Conservation (phyloP, 2,329 filamentous ascomycete species). For the Nemania diffusa region DNA sequence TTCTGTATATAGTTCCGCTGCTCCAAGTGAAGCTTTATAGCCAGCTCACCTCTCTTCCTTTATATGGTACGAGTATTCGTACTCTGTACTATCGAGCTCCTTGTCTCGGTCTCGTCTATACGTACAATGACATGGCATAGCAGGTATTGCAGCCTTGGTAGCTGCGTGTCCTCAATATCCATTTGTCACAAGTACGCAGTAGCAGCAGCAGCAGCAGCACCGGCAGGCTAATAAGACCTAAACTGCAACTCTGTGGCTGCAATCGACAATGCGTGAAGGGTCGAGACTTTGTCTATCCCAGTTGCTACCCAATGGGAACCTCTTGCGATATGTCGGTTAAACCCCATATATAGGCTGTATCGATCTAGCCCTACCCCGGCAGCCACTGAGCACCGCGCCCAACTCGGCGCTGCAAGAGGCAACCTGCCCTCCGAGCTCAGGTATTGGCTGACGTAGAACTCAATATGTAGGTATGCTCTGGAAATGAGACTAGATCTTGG, state of each 20-base stretch:
- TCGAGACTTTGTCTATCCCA: constrained; percentile 21
- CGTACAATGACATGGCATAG: background rate
- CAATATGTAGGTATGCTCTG: too few relatives aligned
- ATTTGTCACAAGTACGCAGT: too few relatives aligned
- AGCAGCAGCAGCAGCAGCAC: too few relatives aligned
- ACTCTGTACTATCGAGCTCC: background rate
- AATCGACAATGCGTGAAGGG: constrained; percentile 20
- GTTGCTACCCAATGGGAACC: constrained; percentile 26
- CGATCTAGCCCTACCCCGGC: constrained; percentile 24
- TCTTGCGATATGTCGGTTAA: constrained; percentile 23
- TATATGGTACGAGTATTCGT: background rate
- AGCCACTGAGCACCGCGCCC: constrained; percentile 23
- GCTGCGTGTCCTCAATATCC: constrained; percentile 21
- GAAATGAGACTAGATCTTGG: constrained; percentile 22
- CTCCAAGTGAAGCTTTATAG: constrained; percentile 2
- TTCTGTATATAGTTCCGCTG: too few relatives aligned
- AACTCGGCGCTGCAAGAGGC: constrained; percentile 19
- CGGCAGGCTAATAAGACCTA: constrained; percentile 19
- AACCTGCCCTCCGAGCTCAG: constrained; percentile 21
- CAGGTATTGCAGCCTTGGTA: background rate
- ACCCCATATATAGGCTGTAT: constrained; percentile 31
- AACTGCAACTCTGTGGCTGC: constrained; percentile 35
- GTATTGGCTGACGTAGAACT: constrained; percentile 17
- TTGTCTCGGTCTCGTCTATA: background rate
- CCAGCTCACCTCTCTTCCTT: background rate